phyloP scores from a whole-genome alignment of 805 yeast genomes.

The Starmerella vaccinii region DNA sequence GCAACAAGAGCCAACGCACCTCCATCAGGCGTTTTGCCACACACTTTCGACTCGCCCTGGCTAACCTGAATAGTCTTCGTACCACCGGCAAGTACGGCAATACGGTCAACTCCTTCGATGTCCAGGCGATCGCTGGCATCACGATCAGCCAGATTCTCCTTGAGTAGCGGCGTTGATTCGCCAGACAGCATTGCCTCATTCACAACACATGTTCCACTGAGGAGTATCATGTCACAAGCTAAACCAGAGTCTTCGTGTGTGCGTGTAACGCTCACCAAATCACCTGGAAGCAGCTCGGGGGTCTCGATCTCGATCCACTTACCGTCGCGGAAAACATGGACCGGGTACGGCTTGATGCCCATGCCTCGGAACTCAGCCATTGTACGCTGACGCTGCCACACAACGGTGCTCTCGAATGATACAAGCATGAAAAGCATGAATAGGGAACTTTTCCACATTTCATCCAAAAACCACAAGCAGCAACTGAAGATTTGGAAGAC shows the following conservation, averaged over 20 bases:
- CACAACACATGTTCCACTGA: constrained; percentile 88
- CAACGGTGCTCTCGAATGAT: constrained; percentile 87
- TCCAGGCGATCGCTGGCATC: constrained; percentile 59
- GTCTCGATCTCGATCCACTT: constrained; percentile 65
- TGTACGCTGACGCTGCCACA: constrained; percentile 88
- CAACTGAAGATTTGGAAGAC: constrained; percentile 95
- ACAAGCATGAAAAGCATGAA: constrained; percentile 87
- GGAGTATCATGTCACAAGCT: constrained; percentile 81
- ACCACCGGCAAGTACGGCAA: constrained; percentile 86
- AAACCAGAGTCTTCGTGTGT: constrained; percentile 84
- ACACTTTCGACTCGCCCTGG: constrained; percentile 40
- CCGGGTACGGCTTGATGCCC: constrained; percentile 87
- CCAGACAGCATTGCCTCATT: constrained; percentile 99
- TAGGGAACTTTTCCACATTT: constrained; percentile 89
- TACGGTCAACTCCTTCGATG: constrained; percentile 76
- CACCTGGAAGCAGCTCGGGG: constrained; percentile 79
- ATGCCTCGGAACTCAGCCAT: constrained; percentile 91
- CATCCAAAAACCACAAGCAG: constrained; percentile 92
- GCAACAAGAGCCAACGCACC: constrained; percentile 88
- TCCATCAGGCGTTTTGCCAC: constrained; percentile 60
- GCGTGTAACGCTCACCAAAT: constrained; percentile 71
- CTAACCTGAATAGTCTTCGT: constrained; percentile 91
- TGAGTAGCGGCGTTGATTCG: constrained; percentile 92
- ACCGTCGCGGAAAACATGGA: constrained; percentile 59
- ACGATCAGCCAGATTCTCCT: constrained; percentile 80